Percentiles rank a stretch among this genome's conserved stretches.
Conservation (phyloP, 2,329 filamentous ascomycete genomes). For the Pseudogymnoascus sp. region DNA sequence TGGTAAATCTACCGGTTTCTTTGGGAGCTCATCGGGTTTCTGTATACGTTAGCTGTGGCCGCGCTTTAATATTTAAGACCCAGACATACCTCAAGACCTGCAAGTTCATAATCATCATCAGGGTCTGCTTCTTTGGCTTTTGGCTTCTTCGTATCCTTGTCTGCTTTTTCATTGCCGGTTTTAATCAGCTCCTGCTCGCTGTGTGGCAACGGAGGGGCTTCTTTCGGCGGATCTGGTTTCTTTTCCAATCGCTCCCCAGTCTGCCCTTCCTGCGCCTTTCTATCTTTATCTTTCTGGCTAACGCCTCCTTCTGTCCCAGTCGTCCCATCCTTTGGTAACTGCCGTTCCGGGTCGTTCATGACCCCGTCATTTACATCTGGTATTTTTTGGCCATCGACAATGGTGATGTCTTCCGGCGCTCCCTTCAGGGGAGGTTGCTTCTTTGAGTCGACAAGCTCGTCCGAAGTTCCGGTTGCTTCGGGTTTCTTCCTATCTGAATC, state of each 20-base stretch:
- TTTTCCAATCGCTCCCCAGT: conserved; percentile 62
- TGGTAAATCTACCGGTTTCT: conserved; percentile 67
- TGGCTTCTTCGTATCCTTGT: conserved; percentile 36
- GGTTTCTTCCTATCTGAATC: conserved; percentile 43
- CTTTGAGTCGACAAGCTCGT: conserved; percentile 26
- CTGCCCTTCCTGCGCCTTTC: conserved; percentile 58
- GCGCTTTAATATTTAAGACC: neutral
- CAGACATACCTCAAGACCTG: conserved; percentile 50
- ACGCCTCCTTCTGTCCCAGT: conserved; percentile 86
- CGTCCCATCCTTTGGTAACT: conserved; percentile 72
- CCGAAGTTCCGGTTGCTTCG: conserved; percentile 29
- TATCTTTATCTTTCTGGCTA: conserved; percentile 74
- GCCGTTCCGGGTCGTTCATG: conserved; percentile 80
- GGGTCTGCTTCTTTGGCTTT: conserved; percentile 24
- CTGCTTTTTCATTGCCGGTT: conserved; percentile 31
- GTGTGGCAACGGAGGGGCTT: conserved; percentile 72
- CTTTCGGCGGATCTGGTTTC: conserved; percentile 76
- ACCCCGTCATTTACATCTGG: conserved; percentile 68
- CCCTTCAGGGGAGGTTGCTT: conserved; percentile 39
- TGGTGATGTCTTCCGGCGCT: conserved; percentile 43
- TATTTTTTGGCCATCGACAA: conserved; percentile 53
- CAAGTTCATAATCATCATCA: conserved; percentile 33
- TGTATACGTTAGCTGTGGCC: conserved; percentile 32
- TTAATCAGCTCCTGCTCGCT: conserved; percentile 67
- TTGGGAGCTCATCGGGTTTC: conserved; percentile 77